These are phyloP conservation scores for Botrytis aclada DNA, from an alignment of 2,329 filamentous ascomycete genomes.

Conservation along the genomic window DNA sequence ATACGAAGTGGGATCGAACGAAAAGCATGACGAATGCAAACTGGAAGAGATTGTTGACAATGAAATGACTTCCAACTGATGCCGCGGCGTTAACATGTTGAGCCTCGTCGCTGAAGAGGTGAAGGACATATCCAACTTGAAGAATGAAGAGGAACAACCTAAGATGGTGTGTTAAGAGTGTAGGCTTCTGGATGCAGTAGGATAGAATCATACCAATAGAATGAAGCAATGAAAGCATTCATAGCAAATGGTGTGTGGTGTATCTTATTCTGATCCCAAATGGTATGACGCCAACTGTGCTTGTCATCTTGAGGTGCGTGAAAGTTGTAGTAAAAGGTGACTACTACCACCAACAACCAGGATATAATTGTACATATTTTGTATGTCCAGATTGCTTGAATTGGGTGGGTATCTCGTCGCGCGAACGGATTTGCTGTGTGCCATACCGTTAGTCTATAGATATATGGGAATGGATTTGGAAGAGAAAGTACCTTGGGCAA, in stretches of 20 bases:
- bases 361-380: conserved; percentile 70
- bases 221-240: conserved; percentile 59
- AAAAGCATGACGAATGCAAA: conserved; percentile 83
- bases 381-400: conserved; percentile 64
- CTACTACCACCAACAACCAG: conserved; percentile 71
- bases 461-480: not conserved
- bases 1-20: conserved; percentile 70
- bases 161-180: not conserved
- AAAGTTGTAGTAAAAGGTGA: conserved; percentile 72
- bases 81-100: conserved; percentile 66
- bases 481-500: conserved; percentile 14
- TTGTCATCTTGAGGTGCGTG: conserved; percentile 59
- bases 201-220: conserved; percentile 67
- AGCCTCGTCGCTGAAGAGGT: conserved; percentile 68
- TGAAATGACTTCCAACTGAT: conserved; percentile 79
- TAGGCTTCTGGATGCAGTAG: not conserved
- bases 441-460: not conserved
- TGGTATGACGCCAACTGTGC: conserved; percentile 53
- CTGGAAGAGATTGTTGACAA: conserved; percentile 79
- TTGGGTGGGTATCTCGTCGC: conserved; percentile 63
- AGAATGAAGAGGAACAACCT: conserved; percentile 72
- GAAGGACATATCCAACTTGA: conserved; percentile 71
- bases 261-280: conserved; percentile 71
- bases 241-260: conserved; percentile 72
- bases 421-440: conserved; percentile 70